Evolutionary conservation across 192 early-diverging fungal species (phyloP).

Genomic region (Backusella australiensis): DNA sequence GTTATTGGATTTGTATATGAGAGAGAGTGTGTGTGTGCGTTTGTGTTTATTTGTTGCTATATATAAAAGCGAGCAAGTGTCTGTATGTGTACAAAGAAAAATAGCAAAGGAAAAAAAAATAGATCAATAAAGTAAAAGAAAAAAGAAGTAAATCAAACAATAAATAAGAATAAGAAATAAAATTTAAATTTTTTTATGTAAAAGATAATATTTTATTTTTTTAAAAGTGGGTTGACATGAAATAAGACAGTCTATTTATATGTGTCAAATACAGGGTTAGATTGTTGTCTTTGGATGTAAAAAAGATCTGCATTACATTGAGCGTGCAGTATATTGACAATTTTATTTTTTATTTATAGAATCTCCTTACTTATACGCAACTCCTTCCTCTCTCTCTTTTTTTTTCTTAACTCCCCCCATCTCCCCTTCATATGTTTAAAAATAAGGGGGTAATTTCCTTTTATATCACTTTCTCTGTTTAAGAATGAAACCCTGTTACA

Average conservation of each 20-base stretch:
- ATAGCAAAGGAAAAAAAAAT: neutral
- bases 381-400: neutral
- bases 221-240: slow-evolving; percentile 1
- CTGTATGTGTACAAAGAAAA: neutral
- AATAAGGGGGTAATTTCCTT: neutral
- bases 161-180: neutral
- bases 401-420: neutral
- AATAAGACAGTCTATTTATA: slow-evolving; percentile 3
- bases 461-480: neutral
- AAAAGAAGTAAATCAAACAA: neutral
- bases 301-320: slow-evolving; percentile 6
- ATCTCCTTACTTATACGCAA: neutral
- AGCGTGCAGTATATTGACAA: slow-evolving; percentile 13
- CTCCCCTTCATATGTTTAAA: neutral
- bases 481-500: neutral
- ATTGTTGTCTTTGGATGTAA: slow-evolving; percentile 15
- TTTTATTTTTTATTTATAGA: neutral
- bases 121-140: slow-evolving; percentile 4
- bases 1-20: neutral
- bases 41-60: neutral
- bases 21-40: neutral
- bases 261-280: slow-evolving; percentile 10
- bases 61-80: neutral
- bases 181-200: neutral
- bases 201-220: neutral